phyloP scores from a whole-genome alignment of 2,329 filamentous ascomycete genomes.

The Pestalotiopsis sp. region DNA sequence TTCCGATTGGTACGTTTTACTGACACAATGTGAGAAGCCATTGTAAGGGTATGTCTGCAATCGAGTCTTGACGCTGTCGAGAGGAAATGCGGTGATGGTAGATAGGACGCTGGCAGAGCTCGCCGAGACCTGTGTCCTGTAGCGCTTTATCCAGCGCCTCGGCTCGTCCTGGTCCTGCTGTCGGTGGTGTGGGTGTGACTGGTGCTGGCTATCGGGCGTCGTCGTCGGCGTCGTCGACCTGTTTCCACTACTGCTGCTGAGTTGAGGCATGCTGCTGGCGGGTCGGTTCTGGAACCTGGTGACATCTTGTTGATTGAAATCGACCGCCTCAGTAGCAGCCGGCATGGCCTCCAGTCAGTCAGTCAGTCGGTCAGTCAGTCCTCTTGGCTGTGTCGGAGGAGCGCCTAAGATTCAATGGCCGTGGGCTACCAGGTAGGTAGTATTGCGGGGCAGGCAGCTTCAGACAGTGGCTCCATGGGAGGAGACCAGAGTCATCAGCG shows the following conservation, averaged over 20 bases:
- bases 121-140: conserved; percentile 79
- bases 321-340: conserved; percentile 34
- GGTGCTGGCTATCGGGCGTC: conserved; percentile 2
- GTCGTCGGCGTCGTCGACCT: not conserved
- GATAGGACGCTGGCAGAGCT: conserved; percentile 76
- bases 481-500: conserved; percentile 58
- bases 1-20: conserved; percentile 74
- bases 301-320: conserved; percentile 38
- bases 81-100: conserved; percentile 78
- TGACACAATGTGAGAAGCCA: conserved; percentile 72
- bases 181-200: conserved; percentile 15
- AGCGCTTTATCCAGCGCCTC: conserved; percentile 66
- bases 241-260: conserved; percentile 22
- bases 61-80: conserved; percentile 87
- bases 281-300: conserved; percentile 40
- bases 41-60: conserved; percentile 85
- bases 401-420: conserved; percentile 12
- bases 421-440: conserved; percentile 31
- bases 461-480: conserved; percentile 48
- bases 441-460: conserved; percentile 39
- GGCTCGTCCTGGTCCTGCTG: conserved; percentile 27
- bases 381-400: conserved; percentile 16
- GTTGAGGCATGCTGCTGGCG: conserved; percentile 37
- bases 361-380: not conserved
- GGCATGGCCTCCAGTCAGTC: conserved; percentile 8